Percentiles rank a stretch among this genome's conserved stretches.
These are phyloP conservation scores for Globisporangium lucens DNA, from an alignment of 352 stramenopile genomes.

Conservation along the genomic window DNA sequence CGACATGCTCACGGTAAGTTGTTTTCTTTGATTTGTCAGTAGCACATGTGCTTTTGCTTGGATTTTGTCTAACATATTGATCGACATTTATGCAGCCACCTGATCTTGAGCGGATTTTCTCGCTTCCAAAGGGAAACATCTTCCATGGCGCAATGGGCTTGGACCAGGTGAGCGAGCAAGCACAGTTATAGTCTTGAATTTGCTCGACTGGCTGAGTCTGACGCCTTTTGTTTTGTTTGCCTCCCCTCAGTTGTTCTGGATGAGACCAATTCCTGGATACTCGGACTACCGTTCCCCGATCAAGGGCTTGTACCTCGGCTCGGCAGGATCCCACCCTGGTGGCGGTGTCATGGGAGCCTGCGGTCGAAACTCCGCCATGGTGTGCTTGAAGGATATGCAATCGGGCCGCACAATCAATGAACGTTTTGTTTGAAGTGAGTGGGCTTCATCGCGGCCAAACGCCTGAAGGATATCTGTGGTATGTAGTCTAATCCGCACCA, in stretches of 20 bases:
- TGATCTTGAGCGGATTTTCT: constrained; percentile 87
- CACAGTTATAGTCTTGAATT: background rate
- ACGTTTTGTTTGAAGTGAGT: constrained; percentile 5
- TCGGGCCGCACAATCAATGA: constrained; percentile 2
- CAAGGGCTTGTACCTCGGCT: constrained; percentile 81
- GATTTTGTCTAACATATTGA: background rate
- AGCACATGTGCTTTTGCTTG: background rate
- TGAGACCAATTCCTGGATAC: constrained; percentile 78
- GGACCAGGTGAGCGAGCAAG: constrained; percentile 57
- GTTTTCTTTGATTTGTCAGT: background rate
- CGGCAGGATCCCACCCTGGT: constrained; percentile 81
- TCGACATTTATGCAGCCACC: constrained; percentile 43
- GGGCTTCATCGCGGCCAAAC: background rate
- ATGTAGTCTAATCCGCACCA: background rate
- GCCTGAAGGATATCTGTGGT: background rate
- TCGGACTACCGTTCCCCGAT: constrained; percentile 84
- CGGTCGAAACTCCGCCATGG: constrained; percentile 78
- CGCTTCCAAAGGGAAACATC: constrained; percentile 85
- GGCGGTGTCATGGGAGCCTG: constrained; percentile 91
- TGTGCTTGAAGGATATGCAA: constrained; percentile 67
- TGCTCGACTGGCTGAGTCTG: background rate
- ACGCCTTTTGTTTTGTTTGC: background rate
- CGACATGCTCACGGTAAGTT: constrained; percentile 79
- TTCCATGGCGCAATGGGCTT: constrained; percentile 89
- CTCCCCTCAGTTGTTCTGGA: constrained; percentile 71